Evolutionary conservation across 1,139 yeast species (phyloP).

Genomic region (Nakaseomyces kungkrabaensis): DNA sequence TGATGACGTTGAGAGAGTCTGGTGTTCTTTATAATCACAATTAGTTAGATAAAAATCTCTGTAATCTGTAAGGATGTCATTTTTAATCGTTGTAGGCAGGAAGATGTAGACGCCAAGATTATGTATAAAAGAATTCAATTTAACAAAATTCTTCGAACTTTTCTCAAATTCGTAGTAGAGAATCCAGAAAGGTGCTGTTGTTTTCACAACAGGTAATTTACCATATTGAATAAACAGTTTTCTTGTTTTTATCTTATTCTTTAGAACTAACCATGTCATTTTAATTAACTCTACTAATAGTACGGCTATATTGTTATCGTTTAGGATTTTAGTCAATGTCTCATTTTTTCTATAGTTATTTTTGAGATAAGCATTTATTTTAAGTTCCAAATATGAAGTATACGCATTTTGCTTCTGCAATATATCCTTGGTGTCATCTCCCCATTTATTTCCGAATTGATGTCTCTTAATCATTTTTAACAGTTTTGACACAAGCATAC

Average conservation of each 20-base stretch:
- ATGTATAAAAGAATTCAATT: constrained; percentile 36
- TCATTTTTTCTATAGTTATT: constrained; percentile 11
- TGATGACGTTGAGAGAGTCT: constrained; percentile 4
- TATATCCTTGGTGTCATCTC: constrained; percentile 15
- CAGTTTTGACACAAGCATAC: constrained; percentile 13
- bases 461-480: constrained; percentile 16
- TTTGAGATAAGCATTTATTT: constrained; percentile 19
- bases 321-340: constrained; percentile 24
- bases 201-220: constrained; percentile 31
- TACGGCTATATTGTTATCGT: constrained; percentile 30
- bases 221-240: constrained; percentile 37
- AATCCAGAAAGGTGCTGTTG: constrained; percentile 46
- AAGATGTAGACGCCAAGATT: constrained; percentile 37
- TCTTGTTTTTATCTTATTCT: constrained; percentile 32
- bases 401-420: constrained; percentile 18
- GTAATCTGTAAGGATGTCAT: constrained; percentile 34
- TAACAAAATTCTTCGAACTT: constrained; percentile 34
- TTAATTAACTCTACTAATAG: constrained; percentile 34
- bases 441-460: constrained; percentile 16
- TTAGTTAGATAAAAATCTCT: constrained; percentile 26
- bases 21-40: constrained; percentile 16
- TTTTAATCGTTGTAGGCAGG: constrained; percentile 40
- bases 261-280: constrained; percentile 29
- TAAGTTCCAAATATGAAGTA: constrained; percentile 18
- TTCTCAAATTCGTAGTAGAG: constrained; percentile 46